A percentile compares a stretch with the other conserved stretches of the same genome.
Evolutionary conservation across 2,329 filamentous ascomycete genomes (phyloP).

Genomic region (Blumeriella jaapii): DNA sequence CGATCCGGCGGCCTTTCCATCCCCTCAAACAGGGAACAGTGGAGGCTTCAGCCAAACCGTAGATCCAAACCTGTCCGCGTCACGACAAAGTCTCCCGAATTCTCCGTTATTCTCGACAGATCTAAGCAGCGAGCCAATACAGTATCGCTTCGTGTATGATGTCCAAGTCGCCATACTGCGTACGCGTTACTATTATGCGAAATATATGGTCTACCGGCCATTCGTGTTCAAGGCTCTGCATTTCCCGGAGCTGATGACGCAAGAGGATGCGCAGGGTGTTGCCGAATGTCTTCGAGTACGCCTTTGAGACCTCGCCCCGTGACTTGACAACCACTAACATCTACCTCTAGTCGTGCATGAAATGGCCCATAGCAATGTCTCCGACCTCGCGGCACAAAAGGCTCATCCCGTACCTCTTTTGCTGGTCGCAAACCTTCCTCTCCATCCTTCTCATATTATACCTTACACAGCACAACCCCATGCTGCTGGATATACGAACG

Average conservation of each 20-base stretch:
- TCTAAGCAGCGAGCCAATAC: constrained; percentile 32
- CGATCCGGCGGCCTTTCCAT: constrained; percentile 34
- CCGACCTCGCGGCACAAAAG: constrained; percentile 46
- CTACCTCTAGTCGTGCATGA: constrained; percentile 34
- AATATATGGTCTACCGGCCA: constrained; percentile 45
- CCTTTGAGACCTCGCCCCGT: background rate
- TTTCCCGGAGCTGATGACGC: constrained; percentile 40
- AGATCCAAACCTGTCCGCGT: constrained; percentile 14
- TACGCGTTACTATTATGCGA: constrained; percentile 47
- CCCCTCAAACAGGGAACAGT: constrained; percentile 14
- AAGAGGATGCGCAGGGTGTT: constrained; percentile 42
- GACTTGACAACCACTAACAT: background rate
- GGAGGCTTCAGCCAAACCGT: constrained; percentile 19
- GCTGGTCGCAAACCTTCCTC: constrained; percentile 51
- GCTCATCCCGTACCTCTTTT: constrained; percentile 45
- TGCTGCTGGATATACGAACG: constrained; percentile 38
- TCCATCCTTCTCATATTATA: constrained; percentile 46
- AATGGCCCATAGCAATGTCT: constrained; percentile 48
- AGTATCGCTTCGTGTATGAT: constrained; percentile 42
- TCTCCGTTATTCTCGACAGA: constrained; percentile 35
- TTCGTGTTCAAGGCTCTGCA: constrained; percentile 50
- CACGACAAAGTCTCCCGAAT: constrained; percentile 19
- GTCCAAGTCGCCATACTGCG: constrained; percentile 45
- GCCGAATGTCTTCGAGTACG: constrained; percentile 39
- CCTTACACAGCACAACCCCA: constrained; percentile 39